Evolutionary conservation across 2,329 filamentous ascomycete genomes (phyloP).

Genomic region (Paecilomyces sp.): DNA sequence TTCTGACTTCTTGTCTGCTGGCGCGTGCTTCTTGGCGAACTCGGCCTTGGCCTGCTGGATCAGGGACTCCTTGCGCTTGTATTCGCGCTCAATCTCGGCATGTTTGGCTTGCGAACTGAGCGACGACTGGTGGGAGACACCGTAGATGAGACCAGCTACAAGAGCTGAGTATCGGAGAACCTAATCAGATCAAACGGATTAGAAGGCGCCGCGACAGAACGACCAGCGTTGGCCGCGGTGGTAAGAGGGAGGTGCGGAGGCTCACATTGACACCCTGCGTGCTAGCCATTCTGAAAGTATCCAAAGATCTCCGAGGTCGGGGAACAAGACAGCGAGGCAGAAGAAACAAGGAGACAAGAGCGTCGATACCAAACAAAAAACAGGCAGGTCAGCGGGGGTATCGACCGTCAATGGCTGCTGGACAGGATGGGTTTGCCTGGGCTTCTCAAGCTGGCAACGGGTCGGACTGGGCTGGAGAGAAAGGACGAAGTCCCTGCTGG

Average conservation of each 20-base stretch:
- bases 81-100: conserved; percentile 69
- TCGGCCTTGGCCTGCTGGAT: conserved; percentile 91
- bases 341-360: conserved; percentile 19
- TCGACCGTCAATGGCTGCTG: conserved; percentile 32
- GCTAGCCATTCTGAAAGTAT: conserved; percentile 47
- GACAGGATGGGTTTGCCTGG: conserved; percentile 5
- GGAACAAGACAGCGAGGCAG: conserved; percentile 29
- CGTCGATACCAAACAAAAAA: conserved; percentile 21
- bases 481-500: conserved; percentile 30
- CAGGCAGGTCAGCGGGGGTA: conserved; percentile 16
- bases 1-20: conserved; percentile 36
- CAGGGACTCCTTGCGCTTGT: conserved; percentile 81
- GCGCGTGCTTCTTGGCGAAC: conserved; percentile 69
- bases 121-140: conserved; percentile 83
- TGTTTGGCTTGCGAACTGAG: conserved; percentile 66
- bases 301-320: conserved; percentile 31
- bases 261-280: conserved; percentile 62
- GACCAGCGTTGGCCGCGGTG: not conserved
- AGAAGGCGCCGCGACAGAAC: not conserved
- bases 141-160: conserved; percentile 86
- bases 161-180: conserved; percentile 96
- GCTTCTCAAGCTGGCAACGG: not conserved
- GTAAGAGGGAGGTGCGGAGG: conserved; percentile 6
- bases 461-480: conserved; percentile 18
- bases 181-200: conserved; percentile 44